Evolutionary conservation across 2,329 filamentous ascomycete species (phyloP), one percentile per base, ranked within the genome.

Genomic region (Alternaria triticina): DNA sequence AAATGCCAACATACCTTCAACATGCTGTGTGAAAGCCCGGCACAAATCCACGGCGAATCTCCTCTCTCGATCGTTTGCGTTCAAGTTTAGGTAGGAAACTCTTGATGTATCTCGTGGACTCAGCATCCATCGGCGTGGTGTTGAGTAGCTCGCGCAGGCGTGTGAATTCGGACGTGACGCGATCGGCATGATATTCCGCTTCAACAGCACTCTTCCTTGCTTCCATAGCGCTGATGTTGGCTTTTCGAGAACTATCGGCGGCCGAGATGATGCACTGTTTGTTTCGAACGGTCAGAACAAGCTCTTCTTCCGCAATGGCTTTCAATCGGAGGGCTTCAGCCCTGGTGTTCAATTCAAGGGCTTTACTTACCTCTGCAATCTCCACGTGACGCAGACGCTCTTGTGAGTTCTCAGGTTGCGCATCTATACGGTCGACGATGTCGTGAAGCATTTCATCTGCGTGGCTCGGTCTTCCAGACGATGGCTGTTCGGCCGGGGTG

Each of bases 341-440:
- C 7, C 0, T 8, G 23, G 33, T 54, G 40, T 44, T 61, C 1
- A 22, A 9, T 23, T 54, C 27, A 15, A 65, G 51, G 46, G 54
- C 43, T 33, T 30, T 40, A 71, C 68, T 61, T 43, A 77, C 74
- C 68, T 77, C 68, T 59, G 72, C 70, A 22, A 75, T 72, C 47
- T 74, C 63, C 7, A 74, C 40, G 23, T 66, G 66, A 5, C 70
- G 65, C 30, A 70, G 22, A 23, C 67, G 67, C 8, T 74, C 64
- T 11, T 61, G 52, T 12, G 69, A 62, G 4, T 64, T 57, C n/a
- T 28, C 20, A 20, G 58, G 51, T 27, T 72, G 59, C 1, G 28
- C 28, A 3, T 61, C 50, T n/a, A 72, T 58, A 6, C 54, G 60
- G 8, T 64, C 52, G 12, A 70, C 46, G 12, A 77, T 65, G 5